These are phyloP conservation scores for Pleoardoris graminearum DNA, from an alignment of 2,329 filamentous ascomycete species.

Conservation along the genomic window DNA sequence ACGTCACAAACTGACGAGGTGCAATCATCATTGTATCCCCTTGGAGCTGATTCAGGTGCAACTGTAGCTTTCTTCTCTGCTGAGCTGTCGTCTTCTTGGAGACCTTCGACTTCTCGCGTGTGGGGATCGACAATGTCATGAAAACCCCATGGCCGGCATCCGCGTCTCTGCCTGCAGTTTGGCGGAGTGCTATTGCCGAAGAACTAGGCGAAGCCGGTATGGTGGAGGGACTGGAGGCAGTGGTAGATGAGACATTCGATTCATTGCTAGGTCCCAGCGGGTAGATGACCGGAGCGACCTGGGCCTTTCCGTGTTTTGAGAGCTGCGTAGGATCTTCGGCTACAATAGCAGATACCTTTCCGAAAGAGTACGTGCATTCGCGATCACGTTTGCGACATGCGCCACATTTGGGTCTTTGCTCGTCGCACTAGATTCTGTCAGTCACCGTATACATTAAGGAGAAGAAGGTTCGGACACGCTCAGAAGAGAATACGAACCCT, in stretches of 20 bases:
- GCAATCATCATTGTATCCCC: conserved; percentile 7
- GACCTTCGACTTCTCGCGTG: conserved; percentile 13
- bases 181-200: conserved; percentile 1
- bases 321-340: conserved; percentile 34
- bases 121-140: conserved; percentile 25
- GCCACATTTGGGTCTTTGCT: conserved; percentile 33
- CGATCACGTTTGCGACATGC: conserved; percentile 35
- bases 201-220: neutral
- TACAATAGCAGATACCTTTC: conserved; percentile 31
- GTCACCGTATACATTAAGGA: no score
- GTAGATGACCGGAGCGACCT: conserved; percentile 18
- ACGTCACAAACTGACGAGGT: conserved; percentile 17
- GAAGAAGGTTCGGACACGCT: no score
- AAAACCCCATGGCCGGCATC: conserved; percentile 31
- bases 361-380: conserved; percentile 32
- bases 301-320: conserved; percentile 35
- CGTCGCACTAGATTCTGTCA: conserved; percentile 27
- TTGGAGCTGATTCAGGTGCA: conserved; percentile 19
- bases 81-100: conserved; percentile 19
- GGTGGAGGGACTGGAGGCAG: neutral
- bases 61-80: conserved; percentile 21
- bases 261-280: conserved; percentile 10
- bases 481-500: conserved; percentile 24
- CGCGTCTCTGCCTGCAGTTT: conserved; percentile 21
- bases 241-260: neutral